Percentiles rank a stretch among this genome's conserved stretches.
phyloP scores from a whole-genome alignment of 805 yeast species.

The Grigorovia jiainica region DNA sequence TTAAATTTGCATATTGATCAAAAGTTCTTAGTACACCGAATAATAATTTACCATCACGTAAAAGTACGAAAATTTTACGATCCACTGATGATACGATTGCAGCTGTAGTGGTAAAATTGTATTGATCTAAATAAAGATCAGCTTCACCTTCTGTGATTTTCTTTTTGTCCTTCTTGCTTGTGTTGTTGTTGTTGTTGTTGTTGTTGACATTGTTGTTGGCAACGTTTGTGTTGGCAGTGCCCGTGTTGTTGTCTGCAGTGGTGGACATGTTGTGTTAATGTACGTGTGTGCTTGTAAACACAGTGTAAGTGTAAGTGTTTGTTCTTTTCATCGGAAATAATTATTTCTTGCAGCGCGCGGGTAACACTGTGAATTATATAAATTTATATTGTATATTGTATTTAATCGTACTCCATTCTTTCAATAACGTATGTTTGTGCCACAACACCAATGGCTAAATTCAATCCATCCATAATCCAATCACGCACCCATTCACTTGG shows the following conservation, averaged over 20 bases:
- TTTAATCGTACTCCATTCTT: conserved; percentile 43
- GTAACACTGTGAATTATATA: too few species aligned
- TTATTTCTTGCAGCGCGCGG: too few species aligned
- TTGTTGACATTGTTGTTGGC: conserved; percentile 1
- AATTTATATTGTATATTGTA: too few species aligned
- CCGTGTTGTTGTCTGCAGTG: background rate
- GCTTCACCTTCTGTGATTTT: conserved; percentile 34
- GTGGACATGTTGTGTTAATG: background rate
- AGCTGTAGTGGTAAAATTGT: conserved; percentile 81
- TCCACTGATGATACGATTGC: conserved; percentile 84
- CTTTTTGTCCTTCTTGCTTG: conserved; percentile 9
- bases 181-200: conserved; percentile 1
- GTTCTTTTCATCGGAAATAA: background rate
- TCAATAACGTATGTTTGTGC: conserved; percentile 87
- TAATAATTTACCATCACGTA: conserved; percentile 82
- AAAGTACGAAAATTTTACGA: conserved; percentile 67
- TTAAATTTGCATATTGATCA: conserved; percentile 90
- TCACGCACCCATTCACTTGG: conserved; percentile 76
- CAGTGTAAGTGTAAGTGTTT: background rate
- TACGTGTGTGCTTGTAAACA: background rate
- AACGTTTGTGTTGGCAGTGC: background rate
- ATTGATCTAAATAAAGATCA: conserved; percentile 65
- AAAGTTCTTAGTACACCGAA: conserved; percentile 89
- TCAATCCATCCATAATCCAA: conserved; percentile 74
- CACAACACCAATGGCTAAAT: conserved; percentile 69